Evolutionary conservation across 768 basidiomycete species (phyloP), one percentile per base, ranked within the genome.

Genomic region (Butyriboletus loyo): DNA sequence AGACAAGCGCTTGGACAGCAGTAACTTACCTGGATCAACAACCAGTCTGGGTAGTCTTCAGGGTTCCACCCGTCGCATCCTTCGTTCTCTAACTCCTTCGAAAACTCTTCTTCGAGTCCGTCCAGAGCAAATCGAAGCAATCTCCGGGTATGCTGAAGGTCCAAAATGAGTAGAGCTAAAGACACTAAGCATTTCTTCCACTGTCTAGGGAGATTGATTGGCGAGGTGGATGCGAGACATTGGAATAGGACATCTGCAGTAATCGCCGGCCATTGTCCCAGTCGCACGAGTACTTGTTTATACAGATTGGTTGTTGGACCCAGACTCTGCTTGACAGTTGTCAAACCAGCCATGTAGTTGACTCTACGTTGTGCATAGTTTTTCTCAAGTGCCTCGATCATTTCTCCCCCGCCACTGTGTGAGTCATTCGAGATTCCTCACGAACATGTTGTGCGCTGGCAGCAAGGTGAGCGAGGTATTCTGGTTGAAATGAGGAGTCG

Each of bases 11-110:
- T 27, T 6, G 2, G 17, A 21, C 9, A 24, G 2, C 0, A 19
- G 3, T 35, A 24, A 39, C 39, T n/a, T n/a, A 74, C 72, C 63
- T 78, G 77, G 15, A 78, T 70, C 30, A 77, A 54, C 0, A 76
- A 58, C 77, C 76, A 78, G 49, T 75, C 74, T 2, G 69, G 62
- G 55, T 69, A 50, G 4, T 42, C 42, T 17, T 50, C 49, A 4
- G 53, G 31, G 21, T 55, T 34, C 54, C 57, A 58, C 14, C 49
- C 58, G 14, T 60, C 47, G 15, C 46, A 57, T 14, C 55, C 58
- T 8, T 49, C 43, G 19, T 58, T 64, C 32, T 57, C 52, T 6
- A 66, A 32, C 37, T 66, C 65, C 39, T 52, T 61, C 25, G 30
- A 58, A 67, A 56, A n/a, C n/a, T n/a, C n/a, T n/a, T n/a, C n/a